Conservation (phyloP, 176 grass and related monocot species). For the Aegilops umbellulata region DNA sequence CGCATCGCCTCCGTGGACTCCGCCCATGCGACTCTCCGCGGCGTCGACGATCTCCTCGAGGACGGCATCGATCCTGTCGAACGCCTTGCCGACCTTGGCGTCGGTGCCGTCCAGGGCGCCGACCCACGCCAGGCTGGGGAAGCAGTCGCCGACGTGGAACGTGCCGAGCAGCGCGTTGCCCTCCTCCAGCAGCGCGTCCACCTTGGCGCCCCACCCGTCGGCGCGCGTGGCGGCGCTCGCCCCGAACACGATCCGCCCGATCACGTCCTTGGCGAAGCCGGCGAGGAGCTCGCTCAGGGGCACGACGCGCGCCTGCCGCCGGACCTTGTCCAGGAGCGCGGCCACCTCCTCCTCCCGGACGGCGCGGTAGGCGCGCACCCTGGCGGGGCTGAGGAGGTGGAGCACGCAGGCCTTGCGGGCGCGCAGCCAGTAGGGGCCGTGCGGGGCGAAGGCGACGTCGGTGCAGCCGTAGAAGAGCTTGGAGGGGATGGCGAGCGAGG, state of each 20-base stretch:
- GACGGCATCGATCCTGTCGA: not conserved
- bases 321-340: not conserved
- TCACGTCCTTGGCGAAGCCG: not conserved
- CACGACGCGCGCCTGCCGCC: not conserved
- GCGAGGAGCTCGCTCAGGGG: not conserved
- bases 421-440: not conserved
- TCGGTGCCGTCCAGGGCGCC: not conserved
- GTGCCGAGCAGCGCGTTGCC: not conserved
- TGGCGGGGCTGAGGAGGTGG: not conserved
- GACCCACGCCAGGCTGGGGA: slow-evolving; percentile 1
- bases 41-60: not conserved
- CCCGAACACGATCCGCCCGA: not conserved
- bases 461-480: slow-evolving; percentile 11
- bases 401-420: not conserved
- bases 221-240: not conserved
- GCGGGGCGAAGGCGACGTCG: not conserved
- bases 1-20: not conserved
- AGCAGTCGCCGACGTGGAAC: not conserved
- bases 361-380: not conserved
- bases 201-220: not conserved
- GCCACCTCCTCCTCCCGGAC: not conserved
- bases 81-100: not conserved
- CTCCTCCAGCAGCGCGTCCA: not conserved
- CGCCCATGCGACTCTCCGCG: not conserved
- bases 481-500: not conserved